These are phyloP conservation scores for Monosiga brevicollis DNA, from an alignment of 78 protist species.

Conservation along the genomic window DNA sequence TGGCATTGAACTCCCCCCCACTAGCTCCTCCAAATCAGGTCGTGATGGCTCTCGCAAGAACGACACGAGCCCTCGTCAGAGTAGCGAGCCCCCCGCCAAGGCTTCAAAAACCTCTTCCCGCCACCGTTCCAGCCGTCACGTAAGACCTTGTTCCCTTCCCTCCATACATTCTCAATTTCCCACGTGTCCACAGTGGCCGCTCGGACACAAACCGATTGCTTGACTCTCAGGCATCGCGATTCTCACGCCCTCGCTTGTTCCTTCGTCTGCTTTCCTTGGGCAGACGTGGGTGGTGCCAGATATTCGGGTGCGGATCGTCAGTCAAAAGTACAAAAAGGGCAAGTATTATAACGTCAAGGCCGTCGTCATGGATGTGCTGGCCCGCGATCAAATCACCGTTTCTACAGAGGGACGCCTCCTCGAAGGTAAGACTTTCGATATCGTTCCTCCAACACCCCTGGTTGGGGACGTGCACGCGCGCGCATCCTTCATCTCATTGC, in stretches of 20 bases:
- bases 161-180: neutral
- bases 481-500: neutral
- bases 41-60: neutral
- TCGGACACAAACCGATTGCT: neutral
- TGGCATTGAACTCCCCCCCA: neutral
- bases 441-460: neutral
- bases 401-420: neutral
- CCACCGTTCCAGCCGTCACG: neutral
- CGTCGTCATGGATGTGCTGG: constrained; percentile 21
- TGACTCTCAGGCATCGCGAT: no score
- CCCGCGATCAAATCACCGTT: neutral
- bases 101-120: no score
- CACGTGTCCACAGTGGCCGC: neutral
- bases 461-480: neutral
- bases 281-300: constrained; percentile 25
- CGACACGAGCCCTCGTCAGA: no score
- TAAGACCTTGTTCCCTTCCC: neutral
- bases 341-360: constrained; percentile 39
- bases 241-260: neutral
- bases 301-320: constrained; percentile 38
- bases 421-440: neutral
- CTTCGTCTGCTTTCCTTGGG: neutral
- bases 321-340: constrained; percentile 32
- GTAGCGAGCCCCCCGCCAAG: no score
- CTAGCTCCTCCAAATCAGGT: neutral